Base-by-base conservation (phyloP, 352 stramenopile species). In the Globisporangium mamillatum region DNA sequence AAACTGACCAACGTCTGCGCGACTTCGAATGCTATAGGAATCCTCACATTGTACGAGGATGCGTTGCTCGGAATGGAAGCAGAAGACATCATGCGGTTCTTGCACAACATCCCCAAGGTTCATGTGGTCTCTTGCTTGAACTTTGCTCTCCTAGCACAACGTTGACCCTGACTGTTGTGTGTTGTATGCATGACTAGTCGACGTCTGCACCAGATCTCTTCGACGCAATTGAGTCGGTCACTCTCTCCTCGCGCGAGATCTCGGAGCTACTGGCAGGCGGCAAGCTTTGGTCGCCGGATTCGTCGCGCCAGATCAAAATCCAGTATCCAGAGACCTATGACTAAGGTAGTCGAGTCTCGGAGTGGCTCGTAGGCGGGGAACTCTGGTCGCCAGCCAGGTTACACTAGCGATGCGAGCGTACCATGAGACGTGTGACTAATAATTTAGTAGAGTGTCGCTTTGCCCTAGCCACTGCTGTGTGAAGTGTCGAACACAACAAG, bases 251-350 rank as follows among this genome's bases (percentile, higher is more conserved):
- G 41, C 58, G 72, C 8, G 88, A 93, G 29, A 93, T 95, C 71
- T 86, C 75, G 27, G 73, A 79, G 64, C 68, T 95, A 29, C 70
- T 95, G 12, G 77, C 77, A 1, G 86, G 86, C 44, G 88, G 85
- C 4, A 78, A 81, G 48, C 82, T 90, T 14, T 95, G 88, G 88
- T 91, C 86, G 0, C 88, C 88, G 6, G 88, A 94, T 57, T 80
- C 82, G n/a, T 63, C 58, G 38, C 83, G 84, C 5, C 44, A 78
- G 29, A 78, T 93, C 63, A 62, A 78, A 67, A 76, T 94, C 60
- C 89, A 91, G 64, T 94, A 78, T 60, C 88, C 88, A 16, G 85
- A 94, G 25, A 78, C 83, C 0, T 95, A 95, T 65, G 86, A 95
- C 32, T 84, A 75, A 68, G 8, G 24, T n/a, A 63, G 41, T 57